Evolutionary conservation across 1,284 basidiomycete species (phyloP), one percentile per base, ranked within the genome.

Genomic region (Cutaneotrichosporon curvatum): DNA sequence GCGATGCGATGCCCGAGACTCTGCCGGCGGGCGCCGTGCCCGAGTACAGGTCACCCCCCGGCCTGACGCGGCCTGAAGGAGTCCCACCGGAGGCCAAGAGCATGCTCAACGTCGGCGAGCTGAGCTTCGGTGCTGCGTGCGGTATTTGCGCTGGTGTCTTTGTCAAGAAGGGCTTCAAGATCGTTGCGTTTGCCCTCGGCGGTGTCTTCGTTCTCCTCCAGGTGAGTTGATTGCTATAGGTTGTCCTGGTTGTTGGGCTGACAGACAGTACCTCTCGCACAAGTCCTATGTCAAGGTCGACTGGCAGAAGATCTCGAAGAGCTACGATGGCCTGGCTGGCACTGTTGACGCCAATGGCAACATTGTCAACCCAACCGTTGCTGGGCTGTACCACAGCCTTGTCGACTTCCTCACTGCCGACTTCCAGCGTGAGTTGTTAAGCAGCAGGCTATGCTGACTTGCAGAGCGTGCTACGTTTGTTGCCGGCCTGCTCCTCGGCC

Each of bases 61-160:
- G 25, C 12, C 25, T 28, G 7, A 28, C 25, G 25, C 25, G 25
- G 10, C 34, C 6, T 20, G n/a, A 14, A 12, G 20, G 21, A 7
- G 45, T 43, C 30, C 53, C 8, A 28, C 25, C 57, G 9, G 41
- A 41, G 19, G 45, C 51, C 77, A 60, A 75, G 42, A 88, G 86
- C 31, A 78, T 79, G 1, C 76, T 94, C 22, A 85, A 81, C 53
- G 52, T 82, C n/a, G 87, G 86, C 63, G 82, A 92, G 61, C 80
- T 96, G 37, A 77, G 82, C 0, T 95, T 96, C 63, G 91, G 92
- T 25, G 86, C 87, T 12, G 80, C 86, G 1, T 81, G 83, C 50
- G 89, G 91, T 2, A 68, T 96, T 40, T 96, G 89, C 62, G 82
- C 88, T 0, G 92, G 92, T 0, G 78, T 96, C 0, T 97, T 97